Evolutionary conservation across 805 yeast genomes (phyloP), one percentile per base, ranked within the genome.

Genomic region (Danielozyma ontarioensis): DNA sequence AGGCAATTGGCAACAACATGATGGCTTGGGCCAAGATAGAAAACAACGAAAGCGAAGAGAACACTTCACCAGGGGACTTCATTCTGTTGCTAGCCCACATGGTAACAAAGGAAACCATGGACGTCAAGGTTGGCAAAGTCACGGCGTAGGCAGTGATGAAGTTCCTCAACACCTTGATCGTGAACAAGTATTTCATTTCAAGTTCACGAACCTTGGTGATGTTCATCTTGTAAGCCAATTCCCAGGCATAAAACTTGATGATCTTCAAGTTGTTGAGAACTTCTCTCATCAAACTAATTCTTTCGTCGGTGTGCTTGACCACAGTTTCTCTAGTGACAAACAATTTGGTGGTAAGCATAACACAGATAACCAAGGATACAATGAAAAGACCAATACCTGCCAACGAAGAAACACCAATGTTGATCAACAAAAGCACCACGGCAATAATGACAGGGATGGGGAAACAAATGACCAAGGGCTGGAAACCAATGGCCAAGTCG

Each of bases 201-300:
- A 48, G 40, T 19, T 47, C 52, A 39, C 74, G 51, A n/a, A 57
- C 55, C n/a, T 51, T 42, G 19, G 62, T 50, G 31, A 68, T 57
- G 37, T 46, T 53, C 26, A 48, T 34, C 41, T 58, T 57, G 48
- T 68, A 68, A 13, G 74, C 68, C 33, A 52, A 21, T 47, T 68
- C 74, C 74, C 74, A 68, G 11, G 72, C 67, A 41, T 66, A 68
- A 34, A 58, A 68, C 47, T 68, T 68, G 45, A 68, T 65, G 19
- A 67, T 50, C 42, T 68, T 68, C 40, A 68, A 48, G 44, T 65
- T 61, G 31, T 49, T 48, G 36, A 68, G 54, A 23, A 62, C 55
- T 45, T 68, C 72, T 38, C 70, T 57, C 64, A 68, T 65, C 33
- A 61, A 50, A 16, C 65, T 50, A 31, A 68, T 59, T 40, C 72